phyloP scores from a whole-genome alignment of 2,329 filamentous ascomycete species.

The Grosmannia serpens region DNA sequence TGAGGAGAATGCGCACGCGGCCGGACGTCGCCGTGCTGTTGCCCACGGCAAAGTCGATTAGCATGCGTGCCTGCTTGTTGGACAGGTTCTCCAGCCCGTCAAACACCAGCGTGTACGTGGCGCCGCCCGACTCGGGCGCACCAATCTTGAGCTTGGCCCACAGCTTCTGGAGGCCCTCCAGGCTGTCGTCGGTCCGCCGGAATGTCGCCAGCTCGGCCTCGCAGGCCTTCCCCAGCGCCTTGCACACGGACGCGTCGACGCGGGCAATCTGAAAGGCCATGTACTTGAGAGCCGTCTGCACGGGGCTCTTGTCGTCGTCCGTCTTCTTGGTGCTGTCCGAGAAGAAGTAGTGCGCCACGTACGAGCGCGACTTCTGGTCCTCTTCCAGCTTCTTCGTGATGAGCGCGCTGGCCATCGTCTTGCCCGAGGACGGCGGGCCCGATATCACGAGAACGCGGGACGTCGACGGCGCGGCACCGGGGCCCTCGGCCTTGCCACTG shows the following conservation, averaged over 20 bases:
- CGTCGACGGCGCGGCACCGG: too few species aligned
- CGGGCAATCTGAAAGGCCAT: background rate
- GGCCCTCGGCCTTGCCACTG: background rate
- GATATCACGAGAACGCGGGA: background rate
- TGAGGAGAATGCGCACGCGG: background rate
- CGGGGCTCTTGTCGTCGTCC: background rate
- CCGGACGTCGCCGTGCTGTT: background rate
- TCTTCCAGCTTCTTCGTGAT: background rate
- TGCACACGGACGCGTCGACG: background rate
- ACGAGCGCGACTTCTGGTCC: background rate
- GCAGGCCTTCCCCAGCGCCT: background rate
- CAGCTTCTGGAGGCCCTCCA: background rate
- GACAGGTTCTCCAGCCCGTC: background rate
- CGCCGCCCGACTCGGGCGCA: background rate
- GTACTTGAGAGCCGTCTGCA: background rate
- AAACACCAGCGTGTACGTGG: background rate
- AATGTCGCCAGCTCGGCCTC: background rate
- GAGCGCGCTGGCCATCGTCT: background rate
- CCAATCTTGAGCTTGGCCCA: background rate
- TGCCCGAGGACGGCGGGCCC: background rate
- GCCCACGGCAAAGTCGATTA: background rate
- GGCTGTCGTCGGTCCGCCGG: background rate
- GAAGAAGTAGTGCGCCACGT: background rate
- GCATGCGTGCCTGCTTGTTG: background rate
- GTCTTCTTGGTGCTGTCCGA: too few species aligned